Evolutionary conservation across 2,329 filamentous ascomycete species (phyloP).

Genomic region (Penicillium sp.): DNA sequence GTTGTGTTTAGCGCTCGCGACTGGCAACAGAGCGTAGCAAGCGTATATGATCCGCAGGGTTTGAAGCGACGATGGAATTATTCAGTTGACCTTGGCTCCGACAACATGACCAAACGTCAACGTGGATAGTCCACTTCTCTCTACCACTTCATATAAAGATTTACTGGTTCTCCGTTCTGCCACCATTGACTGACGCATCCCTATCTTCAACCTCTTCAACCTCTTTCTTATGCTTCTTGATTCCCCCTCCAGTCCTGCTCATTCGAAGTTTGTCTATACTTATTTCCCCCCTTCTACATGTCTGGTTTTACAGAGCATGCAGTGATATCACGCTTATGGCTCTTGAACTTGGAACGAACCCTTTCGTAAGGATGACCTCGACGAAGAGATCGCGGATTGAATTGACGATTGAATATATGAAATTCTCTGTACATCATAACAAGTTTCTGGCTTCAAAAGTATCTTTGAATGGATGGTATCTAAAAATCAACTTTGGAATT

Average conservation of each 20-base stretch:
- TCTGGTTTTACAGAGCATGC: background rate
- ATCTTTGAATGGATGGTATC: background rate
- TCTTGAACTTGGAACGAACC: background rate
- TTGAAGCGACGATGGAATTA: conserved; percentile 47
- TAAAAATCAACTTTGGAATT: background rate
- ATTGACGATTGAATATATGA: background rate
- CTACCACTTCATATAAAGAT: background rate
- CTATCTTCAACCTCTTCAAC: background rate
- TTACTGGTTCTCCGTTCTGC: background rate
- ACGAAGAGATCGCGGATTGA: background rate
- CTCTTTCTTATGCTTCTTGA: background rate
- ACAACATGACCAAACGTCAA: conserved; percentile 34
- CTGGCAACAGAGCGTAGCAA: conserved; percentile 51
- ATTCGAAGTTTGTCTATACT: background rate
- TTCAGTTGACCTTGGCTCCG: conserved; percentile 33
- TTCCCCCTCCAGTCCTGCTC: background rate
- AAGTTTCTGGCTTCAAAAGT: background rate
- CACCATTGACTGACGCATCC: background rate
- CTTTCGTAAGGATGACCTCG: background rate
- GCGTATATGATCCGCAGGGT: conserved; percentile 48
- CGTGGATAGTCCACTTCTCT: conserved; percentile 24
- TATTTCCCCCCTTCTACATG: background rate
- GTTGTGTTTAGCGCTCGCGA: conserved; percentile 46
- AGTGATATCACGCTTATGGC: background rate
- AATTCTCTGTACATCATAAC: background rate